These are phyloP conservation scores for Phoenix dactylifera DNA, from an alignment of 176 grass and related monocot species.

Conservation along the genomic window DNA sequence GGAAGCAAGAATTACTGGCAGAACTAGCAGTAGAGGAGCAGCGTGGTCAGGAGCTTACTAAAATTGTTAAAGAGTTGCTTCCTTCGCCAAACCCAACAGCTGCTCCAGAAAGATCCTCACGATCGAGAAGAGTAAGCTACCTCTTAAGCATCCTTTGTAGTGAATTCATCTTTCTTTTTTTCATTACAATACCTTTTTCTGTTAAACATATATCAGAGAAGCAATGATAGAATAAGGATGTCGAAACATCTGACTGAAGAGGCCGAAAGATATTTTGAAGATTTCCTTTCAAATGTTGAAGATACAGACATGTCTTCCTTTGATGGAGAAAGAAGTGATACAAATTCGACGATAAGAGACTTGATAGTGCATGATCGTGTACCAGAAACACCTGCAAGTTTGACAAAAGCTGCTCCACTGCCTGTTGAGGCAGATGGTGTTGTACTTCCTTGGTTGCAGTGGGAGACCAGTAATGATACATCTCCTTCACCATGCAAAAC, in stretches of 20 bases:
- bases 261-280: conserved; percentile 88
- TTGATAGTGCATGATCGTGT: conserved; percentile 8
- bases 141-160: background rate
- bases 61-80: conserved; percentile 87
- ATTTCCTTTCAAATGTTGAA: conserved; percentile 94
- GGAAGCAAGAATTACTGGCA: conserved; percentile 80
- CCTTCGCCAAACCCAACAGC: conserved; percentile 48
- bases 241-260: conserved; percentile 66
- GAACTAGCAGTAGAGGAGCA: conserved; percentile 83
- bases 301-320: conserved; percentile 98
- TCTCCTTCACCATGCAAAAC: conserved; percentile 51
- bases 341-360: conserved; percentile 47
- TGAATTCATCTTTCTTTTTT: too few relatives aligned
- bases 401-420: conserved; percentile 23
- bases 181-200: background rate
- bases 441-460: conserved; percentile 92
- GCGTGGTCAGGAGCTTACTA: conserved; percentile 76
- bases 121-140: conserved; percentile 48
- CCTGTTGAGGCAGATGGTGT: conserved; percentile 59
- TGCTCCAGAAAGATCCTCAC: conserved; percentile 42
- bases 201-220: conserved; percentile 49
- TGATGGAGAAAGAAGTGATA: conserved; percentile 84
- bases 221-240: conserved; percentile 74
- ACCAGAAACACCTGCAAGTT: conserved; percentile 35
- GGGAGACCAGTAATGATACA: conserved; percentile 65